Percentiles rank a stretch among this genome's conserved stretches.
These are phyloP conservation scores for Passalora sequoiae DNA, from an alignment of 2,329 filamentous ascomycete species.

Conservation along the genomic window DNA sequence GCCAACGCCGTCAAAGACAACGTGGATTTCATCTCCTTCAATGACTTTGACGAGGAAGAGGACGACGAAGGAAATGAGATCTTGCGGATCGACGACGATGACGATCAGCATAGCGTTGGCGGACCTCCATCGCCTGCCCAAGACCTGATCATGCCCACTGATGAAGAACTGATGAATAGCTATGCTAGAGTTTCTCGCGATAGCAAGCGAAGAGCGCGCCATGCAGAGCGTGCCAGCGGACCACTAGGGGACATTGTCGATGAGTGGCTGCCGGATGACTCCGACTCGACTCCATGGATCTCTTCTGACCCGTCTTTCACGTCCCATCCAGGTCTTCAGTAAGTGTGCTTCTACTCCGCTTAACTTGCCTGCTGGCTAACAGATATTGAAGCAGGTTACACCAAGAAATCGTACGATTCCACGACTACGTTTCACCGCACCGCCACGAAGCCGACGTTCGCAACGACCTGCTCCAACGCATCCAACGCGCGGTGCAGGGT, in stretches of 20 bases:
- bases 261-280: conserved; percentile 40
- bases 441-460: conserved; percentile 74
- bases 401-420: conserved; percentile 86
- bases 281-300: conserved; percentile 59
- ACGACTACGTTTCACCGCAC: conserved; percentile 72
- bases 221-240: conserved; percentile 34
- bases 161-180: conserved; percentile 20
- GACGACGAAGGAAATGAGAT: conserved; percentile 27
- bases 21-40: conserved; percentile 84
- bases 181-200: conserved; percentile 4
- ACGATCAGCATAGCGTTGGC: conserved; percentile 28
- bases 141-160: conserved; percentile 22
- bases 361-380: conserved; percentile 33
- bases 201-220: conserved; percentile 68
- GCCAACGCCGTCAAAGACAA: conserved; percentile 36
- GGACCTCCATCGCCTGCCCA: conserved; percentile 30
- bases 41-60: conserved; percentile 25
- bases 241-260: conserved; percentile 35
- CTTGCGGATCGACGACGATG: conserved; percentile 27
- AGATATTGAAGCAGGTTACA: conserved; percentile 55
- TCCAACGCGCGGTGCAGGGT: conserved; percentile 56
- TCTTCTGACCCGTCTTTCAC: conserved; percentile 44
- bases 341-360: conserved; percentile 14
- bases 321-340: conserved; percentile 23
- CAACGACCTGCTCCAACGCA: conserved; percentile 62